Conservation (phyloP, 768 basidiomycete genomes). For the Tricholoma sp. region DNA sequence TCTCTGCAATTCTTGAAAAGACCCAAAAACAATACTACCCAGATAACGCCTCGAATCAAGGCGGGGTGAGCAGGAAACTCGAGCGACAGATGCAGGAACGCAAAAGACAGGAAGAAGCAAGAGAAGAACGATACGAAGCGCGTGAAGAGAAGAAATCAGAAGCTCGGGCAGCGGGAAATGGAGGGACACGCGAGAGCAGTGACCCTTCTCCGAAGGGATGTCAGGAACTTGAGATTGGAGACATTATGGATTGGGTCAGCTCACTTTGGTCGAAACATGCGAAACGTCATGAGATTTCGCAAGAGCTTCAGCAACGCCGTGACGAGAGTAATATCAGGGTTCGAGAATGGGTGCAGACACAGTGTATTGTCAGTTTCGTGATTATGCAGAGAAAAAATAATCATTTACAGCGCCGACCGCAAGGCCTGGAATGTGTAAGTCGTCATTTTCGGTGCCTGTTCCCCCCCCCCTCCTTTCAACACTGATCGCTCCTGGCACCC, state of each 20-base stretch:
- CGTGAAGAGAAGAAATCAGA: not conserved
- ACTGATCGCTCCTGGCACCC: too few relatives aligned
- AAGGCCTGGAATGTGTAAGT: too few relatives aligned
- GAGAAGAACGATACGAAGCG: not conserved
- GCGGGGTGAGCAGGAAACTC: not conserved
- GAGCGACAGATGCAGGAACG: not conserved
- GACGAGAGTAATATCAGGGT: not conserved
- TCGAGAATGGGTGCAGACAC: not conserved
- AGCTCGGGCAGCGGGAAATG: not conserved
- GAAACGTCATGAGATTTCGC: not conserved
- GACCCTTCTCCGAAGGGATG: not conserved
- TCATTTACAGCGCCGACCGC: too few relatives aligned
- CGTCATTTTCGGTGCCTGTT: too few relatives aligned
- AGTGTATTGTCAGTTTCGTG: not conserved
- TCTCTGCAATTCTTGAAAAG: not conserved
- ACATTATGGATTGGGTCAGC: not conserved
- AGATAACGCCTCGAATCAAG: not conserved
- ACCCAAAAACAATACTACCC: conserved; percentile 2
- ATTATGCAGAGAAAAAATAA: not conserved
- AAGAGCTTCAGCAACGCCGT: not conserved
- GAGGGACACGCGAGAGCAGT: not conserved
- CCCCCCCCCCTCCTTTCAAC: too few relatives aligned
- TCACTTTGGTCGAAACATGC: not conserved
- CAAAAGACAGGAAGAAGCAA: not conserved
- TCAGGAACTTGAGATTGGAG: not conserved